phyloP scores from a whole-genome alignment of 768 basidiomycete genomes.

The Auricularia sp. region DNA sequence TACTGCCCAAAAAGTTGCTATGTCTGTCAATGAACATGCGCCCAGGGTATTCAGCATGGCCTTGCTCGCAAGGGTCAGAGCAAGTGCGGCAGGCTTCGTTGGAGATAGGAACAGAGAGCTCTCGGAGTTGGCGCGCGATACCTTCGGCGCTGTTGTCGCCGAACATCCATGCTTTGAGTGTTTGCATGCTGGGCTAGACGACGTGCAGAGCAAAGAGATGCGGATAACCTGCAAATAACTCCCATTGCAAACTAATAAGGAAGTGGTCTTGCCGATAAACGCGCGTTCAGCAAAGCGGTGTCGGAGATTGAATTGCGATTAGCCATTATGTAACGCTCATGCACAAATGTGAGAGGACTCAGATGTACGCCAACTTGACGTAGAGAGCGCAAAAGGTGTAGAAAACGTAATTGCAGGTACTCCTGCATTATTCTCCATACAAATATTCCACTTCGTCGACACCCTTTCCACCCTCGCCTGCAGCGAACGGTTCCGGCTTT shows the following conservation, averaged over 20 bases:
- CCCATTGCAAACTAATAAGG: no score
- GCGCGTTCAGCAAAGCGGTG: no score
- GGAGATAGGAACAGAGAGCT: constrained; percentile 15
- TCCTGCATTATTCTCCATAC: constrained; percentile 7
- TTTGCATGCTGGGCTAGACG: not conserved
- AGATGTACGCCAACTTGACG: not conserved
- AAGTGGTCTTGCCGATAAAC: no score
- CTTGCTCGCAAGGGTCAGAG: constrained; percentile 22
- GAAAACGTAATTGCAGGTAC: no score
- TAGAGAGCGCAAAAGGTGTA: not conserved
- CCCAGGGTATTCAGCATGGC: constrained; percentile 60
- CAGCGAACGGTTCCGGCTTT: constrained; percentile 54
- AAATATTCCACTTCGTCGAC: constrained; percentile 77
- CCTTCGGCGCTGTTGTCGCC: not conserved
- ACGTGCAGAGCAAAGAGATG: not conserved
- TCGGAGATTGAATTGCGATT: no score
- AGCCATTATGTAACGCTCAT: no score
- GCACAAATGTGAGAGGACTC: no score
- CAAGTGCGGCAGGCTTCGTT: constrained; percentile 18
- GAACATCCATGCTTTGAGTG: not conserved
- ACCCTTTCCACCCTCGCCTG: constrained; percentile 48
- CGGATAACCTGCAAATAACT: no score
- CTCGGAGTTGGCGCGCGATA: not conserved
- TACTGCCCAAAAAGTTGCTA: constrained; percentile 72
- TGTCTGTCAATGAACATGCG: constrained; percentile 73